Evolutionary conservation across 192 early-diverging fungal genomes (phyloP), one percentile per base, ranked within the genome.

Genomic region (Pilobolus umbonatus): DNA sequence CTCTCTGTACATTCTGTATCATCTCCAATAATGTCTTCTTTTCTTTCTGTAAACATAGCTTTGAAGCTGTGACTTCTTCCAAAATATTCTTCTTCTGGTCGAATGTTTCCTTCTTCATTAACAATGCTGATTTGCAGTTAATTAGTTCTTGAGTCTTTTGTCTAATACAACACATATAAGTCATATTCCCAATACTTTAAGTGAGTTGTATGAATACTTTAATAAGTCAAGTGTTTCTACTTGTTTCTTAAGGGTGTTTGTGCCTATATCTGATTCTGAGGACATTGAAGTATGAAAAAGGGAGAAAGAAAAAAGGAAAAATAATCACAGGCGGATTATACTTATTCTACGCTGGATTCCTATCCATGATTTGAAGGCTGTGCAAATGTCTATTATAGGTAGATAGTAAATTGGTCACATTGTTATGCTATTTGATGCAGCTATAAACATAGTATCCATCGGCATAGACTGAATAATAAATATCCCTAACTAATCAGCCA

Each of bases 61-160:
- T 61, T 38, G 67, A 56, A 17, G 71, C 34, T 12, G 46, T 55
- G 5, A 62, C 39, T 46, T 73, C 71, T 47, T 73, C 71, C 12
- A 68, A 35, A 24, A 67, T 30, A 11, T 47, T 58, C 29, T 59
- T 46, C 36, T 73, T 73, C 2, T 22, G 26, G 8, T 67, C 65
- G 15, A 73, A 47, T 15, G 36, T 21, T 31, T 73, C 71, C 5
- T 32, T 64, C 5, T 45, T 59, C 4, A 25, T 38, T 12, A 62
- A 26, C 15, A 73, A 58, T 28, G 25, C 42, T 1, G 64, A 48
- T 44, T 73, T 73, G 39, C 36, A 56, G 21, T 65, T 59, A 10
- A 65, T 46, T 39, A 71, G 40, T 17, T 21, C 21, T 44, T 71
- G 55, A 52, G 68, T 71, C 45, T 61, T 64, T 44, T 55, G 31